Evolutionary conservation across 1,284 basidiomycete genomes (phyloP).

Genomic region (Coniferiporia weirii): DNA sequence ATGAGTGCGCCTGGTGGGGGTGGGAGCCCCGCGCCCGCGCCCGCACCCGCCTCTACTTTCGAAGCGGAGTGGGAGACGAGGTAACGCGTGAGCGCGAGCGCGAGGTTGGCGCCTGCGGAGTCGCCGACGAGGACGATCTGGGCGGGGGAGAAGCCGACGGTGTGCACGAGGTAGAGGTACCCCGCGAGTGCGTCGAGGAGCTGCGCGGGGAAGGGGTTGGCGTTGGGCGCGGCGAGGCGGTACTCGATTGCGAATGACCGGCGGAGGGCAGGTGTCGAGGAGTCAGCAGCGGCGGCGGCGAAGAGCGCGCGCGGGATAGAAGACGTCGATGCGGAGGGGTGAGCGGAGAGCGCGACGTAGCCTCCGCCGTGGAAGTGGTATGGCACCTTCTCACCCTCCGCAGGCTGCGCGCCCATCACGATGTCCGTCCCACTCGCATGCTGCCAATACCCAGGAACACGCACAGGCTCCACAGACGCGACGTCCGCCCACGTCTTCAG

Average conservation of each 20-base stretch:
- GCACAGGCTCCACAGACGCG: conserved; percentile 18
- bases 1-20: conserved; percentile 46
- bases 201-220: conserved; percentile 40
- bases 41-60: too few relatives aligned
- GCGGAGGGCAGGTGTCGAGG: conserved; percentile 24
- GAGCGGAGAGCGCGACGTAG: conserved; percentile 38
- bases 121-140: conserved; percentile 51
- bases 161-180: conserved; percentile 39
- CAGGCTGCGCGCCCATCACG: background rate
- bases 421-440: background rate
- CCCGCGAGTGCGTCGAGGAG: conserved; percentile 43
- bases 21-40: too few relatives aligned
- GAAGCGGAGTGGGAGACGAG: conserved; percentile 23
- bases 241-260: conserved; percentile 33
- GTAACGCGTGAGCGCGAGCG: conserved; percentile 34
- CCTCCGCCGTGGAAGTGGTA: conserved; percentile 49
- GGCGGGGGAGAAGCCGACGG: conserved; percentile 33
- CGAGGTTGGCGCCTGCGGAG: conserved; percentile 52
- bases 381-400: conserved; percentile 35
- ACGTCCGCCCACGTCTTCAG: conserved; percentile 19
- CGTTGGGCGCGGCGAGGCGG: conserved; percentile 26
- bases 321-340: conserved; percentile 35
- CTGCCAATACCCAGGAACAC: conserved; percentile 22
- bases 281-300: conserved; percentile 2
- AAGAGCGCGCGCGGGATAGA: conserved; percentile 21